These are phyloP conservation scores for Botryotinia globosa DNA, from an alignment of 2,329 filamentous ascomycete genomes.

Conservation along the genomic window DNA sequence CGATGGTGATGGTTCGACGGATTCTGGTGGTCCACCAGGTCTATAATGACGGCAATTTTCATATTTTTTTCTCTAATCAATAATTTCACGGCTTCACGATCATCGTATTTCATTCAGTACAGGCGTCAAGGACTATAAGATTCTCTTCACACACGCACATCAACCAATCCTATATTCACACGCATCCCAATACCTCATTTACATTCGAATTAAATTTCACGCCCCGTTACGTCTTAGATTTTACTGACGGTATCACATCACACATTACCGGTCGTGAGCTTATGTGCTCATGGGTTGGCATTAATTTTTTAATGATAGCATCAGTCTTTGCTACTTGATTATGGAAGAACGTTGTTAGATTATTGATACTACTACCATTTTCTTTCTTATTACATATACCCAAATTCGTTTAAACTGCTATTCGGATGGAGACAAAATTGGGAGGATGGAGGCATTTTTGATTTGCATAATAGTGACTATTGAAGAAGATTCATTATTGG, in stretches of 20 bases:
- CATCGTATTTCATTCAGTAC: constrained; percentile 30
- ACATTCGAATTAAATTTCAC: constrained; percentile 21
- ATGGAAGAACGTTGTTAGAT: constrained; percentile 19
- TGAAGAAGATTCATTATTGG: constrained; percentile 4
- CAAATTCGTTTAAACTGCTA: constrained; percentile 35
- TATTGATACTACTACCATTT: constrained; percentile 17
- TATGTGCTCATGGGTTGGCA: constrained; percentile 26
- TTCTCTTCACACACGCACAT: constrained; percentile 6
- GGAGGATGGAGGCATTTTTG: background rate
- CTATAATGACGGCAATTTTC: constrained; percentile 20
- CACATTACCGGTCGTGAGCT: constrained; percentile 25
- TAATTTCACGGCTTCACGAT: constrained; percentile 36
- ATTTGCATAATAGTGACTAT: constrained; percentile 16
- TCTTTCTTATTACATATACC: constrained; percentile 37
- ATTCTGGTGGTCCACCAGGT: constrained; percentile 48
- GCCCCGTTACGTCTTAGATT: constrained; percentile 33
- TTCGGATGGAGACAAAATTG: constrained; percentile 17
- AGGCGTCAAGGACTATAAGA: constrained; percentile 32
- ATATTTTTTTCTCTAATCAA: constrained; percentile 11
- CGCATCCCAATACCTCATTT: constrained; percentile 18
- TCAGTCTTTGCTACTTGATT: constrained; percentile 19
- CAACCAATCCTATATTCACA: constrained; percentile 7
- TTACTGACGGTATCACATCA: constrained; percentile 26
- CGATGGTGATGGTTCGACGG: constrained; percentile 76
- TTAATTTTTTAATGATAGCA: constrained; percentile 30